Conservation (phyloP, 2,329 filamentous ascomycete species). For the Beauveria sp. region DNA sequence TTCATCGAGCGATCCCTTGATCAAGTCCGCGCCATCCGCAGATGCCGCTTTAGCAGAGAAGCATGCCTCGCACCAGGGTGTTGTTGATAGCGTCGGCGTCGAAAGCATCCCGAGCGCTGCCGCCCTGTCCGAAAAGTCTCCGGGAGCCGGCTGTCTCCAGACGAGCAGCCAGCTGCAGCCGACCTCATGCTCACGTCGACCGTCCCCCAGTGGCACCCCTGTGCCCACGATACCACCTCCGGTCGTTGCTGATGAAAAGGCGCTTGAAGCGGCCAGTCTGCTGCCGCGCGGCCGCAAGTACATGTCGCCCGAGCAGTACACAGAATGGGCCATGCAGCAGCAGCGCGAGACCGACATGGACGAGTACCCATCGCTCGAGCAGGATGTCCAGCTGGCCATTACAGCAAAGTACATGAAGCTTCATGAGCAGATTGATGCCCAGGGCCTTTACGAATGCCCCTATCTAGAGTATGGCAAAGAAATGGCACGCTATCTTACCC, state of each 20-base stretch:
- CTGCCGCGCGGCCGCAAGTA: conserved; percentile 8
- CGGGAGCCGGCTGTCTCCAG: neutral
- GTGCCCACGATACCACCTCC: neutral
- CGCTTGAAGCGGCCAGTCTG: neutral
- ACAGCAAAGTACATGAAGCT: conserved; percentile 46
- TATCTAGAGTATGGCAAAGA: conserved; percentile 54
- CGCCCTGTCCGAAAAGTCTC: neutral
- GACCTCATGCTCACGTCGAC: neutral
- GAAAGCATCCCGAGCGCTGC: neutral
- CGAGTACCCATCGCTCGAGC: conserved; percentile 46
- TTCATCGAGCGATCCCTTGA: conserved; percentile 15
- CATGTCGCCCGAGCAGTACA: conserved; percentile 21
- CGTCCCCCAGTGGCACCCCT: neutral
- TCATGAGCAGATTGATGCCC: conserved; percentile 45
- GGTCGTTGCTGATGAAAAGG: neutral
- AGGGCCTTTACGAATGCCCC: conserved; percentile 51
- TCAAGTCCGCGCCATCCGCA: neutral
- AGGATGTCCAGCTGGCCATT: conserved; percentile 46
- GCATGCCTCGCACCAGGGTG: neutral
- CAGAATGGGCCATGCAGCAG: conserved; percentile 28
- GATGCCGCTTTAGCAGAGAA: neutral
- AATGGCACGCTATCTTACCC: conserved; percentile 40
- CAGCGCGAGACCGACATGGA: conserved; percentile 25
- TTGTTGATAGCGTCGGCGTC: neutral
- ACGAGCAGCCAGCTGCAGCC: conserved; percentile 1